phyloP scores from a whole-genome alignment of 139 green algal species.

The Picochlorum sp. region DNA sequence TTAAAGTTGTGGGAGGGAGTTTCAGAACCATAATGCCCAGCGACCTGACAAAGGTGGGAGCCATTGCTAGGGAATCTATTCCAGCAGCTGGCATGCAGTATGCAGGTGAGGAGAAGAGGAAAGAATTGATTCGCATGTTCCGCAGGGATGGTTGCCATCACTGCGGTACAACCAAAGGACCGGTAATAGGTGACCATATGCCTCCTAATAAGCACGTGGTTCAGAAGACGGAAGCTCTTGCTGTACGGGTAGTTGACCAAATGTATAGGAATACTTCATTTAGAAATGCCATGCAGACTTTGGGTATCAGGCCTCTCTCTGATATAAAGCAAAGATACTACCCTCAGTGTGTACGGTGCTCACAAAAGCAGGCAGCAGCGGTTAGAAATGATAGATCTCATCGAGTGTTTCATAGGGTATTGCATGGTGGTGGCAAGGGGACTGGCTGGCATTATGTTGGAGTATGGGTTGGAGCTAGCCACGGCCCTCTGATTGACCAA shows the following conservation, averaged over 20 bases:
- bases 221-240: background rate
- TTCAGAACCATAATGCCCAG: constrained; percentile 63
- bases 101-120: constrained; percentile 19
- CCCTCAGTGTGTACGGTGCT: constrained; percentile 54
- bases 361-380: constrained; percentile 41
- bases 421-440: constrained; percentile 19
- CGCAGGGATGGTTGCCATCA: constrained; percentile 66
- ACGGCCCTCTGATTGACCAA: constrained; percentile 4
- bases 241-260: background rate
- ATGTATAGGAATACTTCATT: background rate
- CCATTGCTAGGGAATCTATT: constrained; percentile 47
- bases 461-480: constrained; percentile 40
- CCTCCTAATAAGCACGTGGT: constrained; percentile 63
- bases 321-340: constrained; percentile 25
- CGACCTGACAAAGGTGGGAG: constrained; percentile 51
- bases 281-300: background rate
- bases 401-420: constrained; percentile 48
- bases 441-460: constrained; percentile 43
- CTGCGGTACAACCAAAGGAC: constrained; percentile 46
- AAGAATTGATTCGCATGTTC: constrained; percentile 42
- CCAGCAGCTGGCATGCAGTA: constrained; percentile 47
- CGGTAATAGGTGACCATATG: constrained; percentile 71
- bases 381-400: constrained; percentile 28
- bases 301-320: constrained; percentile 16
- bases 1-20: constrained; percentile 53